Percentiles rank a stretch among this genome's conserved stretches.
Conservation (phyloP, 1,284 basidiomycete genomes). For the Rhodofomes roseus region DNA sequence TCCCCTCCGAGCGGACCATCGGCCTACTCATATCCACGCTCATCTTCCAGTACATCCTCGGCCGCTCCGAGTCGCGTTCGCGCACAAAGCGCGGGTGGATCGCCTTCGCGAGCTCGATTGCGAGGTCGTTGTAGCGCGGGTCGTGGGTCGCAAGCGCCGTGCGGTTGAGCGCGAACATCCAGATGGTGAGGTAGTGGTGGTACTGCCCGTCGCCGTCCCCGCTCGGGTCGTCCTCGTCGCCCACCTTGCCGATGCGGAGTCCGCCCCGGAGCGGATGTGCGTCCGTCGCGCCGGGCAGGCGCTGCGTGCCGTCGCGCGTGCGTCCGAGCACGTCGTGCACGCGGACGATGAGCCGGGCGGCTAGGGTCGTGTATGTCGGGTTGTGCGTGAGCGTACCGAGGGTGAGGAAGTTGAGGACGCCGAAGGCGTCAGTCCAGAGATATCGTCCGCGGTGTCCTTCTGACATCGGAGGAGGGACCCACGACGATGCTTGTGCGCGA, state of each 20-base stretch:
- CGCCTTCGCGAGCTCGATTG: constrained; percentile 23
- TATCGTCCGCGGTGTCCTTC: constrained; percentile 23
- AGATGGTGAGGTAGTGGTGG: constrained; percentile 27
- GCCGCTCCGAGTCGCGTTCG: constrained; percentile 15
- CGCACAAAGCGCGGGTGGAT: constrained; percentile 24
- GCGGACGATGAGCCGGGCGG: constrained; percentile 16
- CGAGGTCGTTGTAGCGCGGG: constrained; percentile 22
- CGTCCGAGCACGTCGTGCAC: constrained; percentile 21
- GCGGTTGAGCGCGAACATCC: constrained; percentile 31
- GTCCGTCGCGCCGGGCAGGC: constrained; percentile 21
- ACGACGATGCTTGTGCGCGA: constrained; percentile 11
- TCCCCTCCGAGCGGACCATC: constrained; percentile 23
- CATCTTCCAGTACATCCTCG: constrained; percentile 25
- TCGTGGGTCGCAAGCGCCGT: constrained; percentile 19
- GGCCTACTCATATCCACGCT: constrained; percentile 19
- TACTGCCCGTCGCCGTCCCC: constrained; percentile 28
- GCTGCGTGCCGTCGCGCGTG: constrained; percentile 17
- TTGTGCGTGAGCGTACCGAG: constrained; percentile 14
- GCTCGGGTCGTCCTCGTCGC: constrained; percentile 16
- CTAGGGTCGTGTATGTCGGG: constrained; percentile 15
- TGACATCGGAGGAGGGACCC: constrained; percentile 17
- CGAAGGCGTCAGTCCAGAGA: constrained; percentile 29
- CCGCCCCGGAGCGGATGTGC: constrained; percentile 24
- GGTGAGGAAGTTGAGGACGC: constrained; percentile 23
- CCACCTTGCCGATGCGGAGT: constrained; percentile 26